Evolutionary conservation across 768 basidiomycete species (phyloP).

Genomic region (Fomitopsis serialis): DNA sequence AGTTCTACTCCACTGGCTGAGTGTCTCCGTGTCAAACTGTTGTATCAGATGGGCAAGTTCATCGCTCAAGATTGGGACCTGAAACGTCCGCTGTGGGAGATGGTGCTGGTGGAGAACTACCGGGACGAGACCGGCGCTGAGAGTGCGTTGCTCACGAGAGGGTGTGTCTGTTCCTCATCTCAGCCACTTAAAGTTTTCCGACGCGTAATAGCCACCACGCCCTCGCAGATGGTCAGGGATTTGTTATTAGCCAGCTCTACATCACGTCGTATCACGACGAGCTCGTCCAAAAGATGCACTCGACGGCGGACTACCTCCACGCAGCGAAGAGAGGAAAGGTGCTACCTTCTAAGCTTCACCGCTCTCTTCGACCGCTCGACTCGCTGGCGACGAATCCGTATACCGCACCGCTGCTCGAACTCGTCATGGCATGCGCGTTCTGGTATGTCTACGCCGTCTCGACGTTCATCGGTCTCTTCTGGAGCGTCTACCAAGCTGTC

Average conservation of each 20-base stretch:
- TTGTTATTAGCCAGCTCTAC: constrained; percentile 20
- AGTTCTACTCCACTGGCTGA: neutral
- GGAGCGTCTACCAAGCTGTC: constrained; percentile 14
- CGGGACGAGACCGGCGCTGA: constrained; percentile 17
- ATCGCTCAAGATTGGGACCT: constrained; percentile 19
- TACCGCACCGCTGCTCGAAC: constrained; percentile 10
- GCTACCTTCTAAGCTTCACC: constrained; percentile 15
- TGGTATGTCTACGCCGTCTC: constrained; percentile 9
- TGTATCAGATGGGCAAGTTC: constrained; percentile 15
- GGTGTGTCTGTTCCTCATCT: constrained; percentile 6
- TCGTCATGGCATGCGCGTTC: constrained; percentile 12
- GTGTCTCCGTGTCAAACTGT: neutral
- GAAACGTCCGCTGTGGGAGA: constrained; percentile 14
- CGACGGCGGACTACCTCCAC: constrained; percentile 1
- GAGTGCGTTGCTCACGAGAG: constrained; percentile 14
- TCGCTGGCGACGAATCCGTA: constrained; percentile 5
- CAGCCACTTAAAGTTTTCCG: neutral
- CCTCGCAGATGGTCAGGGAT: constrained; percentile 20
- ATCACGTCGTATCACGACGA: constrained; percentile 19
- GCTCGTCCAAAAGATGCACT: constrained; percentile 12
- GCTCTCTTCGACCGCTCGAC: constrained; percentile 12
- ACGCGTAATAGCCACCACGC: constrained; percentile 16
- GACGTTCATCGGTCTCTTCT: constrained; percentile 5
- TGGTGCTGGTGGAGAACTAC: constrained; percentile 17
- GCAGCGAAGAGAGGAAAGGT: constrained; percentile 11